These are phyloP conservation scores for Pulchroboletus neoregius DNA, from an alignment of 1,284 basidiomycete genomes.

Conservation along the genomic window DNA sequence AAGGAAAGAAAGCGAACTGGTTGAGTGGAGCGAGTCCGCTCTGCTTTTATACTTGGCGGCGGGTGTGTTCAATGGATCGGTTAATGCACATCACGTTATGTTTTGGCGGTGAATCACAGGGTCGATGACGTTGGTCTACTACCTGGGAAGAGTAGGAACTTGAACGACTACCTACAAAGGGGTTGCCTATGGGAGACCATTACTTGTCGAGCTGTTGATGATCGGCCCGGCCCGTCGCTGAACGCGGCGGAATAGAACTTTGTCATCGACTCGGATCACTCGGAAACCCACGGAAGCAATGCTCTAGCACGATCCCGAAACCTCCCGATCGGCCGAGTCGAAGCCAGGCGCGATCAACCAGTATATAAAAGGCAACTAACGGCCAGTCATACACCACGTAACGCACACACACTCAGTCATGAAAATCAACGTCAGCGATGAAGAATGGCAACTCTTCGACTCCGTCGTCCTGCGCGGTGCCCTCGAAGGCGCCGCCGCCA, in stretches of 20 bases:
- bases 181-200: no score
- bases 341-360: no score
- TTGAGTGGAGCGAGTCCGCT: neutral
- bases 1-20: neutral
- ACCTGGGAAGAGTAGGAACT: no score
- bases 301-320: neutral
- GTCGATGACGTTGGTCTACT: no score
- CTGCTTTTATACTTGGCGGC: no score
- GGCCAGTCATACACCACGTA: no score
- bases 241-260: no score
- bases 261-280: neutral
- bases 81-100: no score
- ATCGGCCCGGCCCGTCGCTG: neutral
- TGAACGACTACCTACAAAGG: no score
- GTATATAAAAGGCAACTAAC: constrained; percentile 3
- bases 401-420: constrained; percentile 11
- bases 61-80: no score
- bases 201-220: no score
- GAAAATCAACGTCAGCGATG: constrained; percentile 42
- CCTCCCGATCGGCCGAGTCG: neutral
- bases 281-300: constrained; percentile 7
- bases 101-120: no score
- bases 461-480: constrained; percentile 57
- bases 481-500: constrained; percentile 55
- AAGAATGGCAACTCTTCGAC: constrained; percentile 53